Base-by-base conservation (phyloP, 495 filamentous ascomycete genomes). In the Penicillium verhagenii region DNA sequence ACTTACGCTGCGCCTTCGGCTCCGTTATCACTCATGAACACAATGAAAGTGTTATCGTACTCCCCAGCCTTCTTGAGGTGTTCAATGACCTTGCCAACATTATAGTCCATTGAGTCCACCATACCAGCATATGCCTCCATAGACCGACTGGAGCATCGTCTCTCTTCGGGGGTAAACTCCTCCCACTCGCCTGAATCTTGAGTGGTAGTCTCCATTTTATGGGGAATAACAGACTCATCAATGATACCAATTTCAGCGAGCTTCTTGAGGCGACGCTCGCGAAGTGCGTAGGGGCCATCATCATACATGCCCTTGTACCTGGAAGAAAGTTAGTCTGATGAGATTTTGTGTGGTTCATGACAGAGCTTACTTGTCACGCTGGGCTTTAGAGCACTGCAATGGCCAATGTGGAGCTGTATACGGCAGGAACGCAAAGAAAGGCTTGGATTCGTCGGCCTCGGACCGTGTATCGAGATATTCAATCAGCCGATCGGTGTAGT, bases 51-150 rank as follows among this genome's bases (percentile, higher is more conserved):
- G 50, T 82, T 79, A 52, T 82, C 76, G 13, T 76, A 67, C 59
- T 83, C 79, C 35, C 74, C 78, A 7, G 65, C 78, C 31, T 66
- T 48, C 48, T 81, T 68, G 20, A 81, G 59, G 47, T 79, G 74
- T 6, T 70, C 50, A 19, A 79, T 55, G 18, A 81, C 72, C 50
- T 72, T 71, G 8, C 76, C 77, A 19, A 82, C 70, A 50, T 82
- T 81, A 14, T 64, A 39, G 53, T 82, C 80, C 49, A 81, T 78
- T 13, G 61, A 60, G 40, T 82, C 76, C 2, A 82, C 75, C 79
- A 82, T 82, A 3, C 66, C 79, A 11, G 80, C 80, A 51, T 79
- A 82, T 16, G 64, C 55, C 57, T 81, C 80, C 77, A 82, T 81
- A 6, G 71, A 69, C 14, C 76, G 69, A 24, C 65, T 63, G 0